Base-by-base conservation (phyloP, 768 basidiomycete species). In the Amanita pseudoporphyria region DNA sequence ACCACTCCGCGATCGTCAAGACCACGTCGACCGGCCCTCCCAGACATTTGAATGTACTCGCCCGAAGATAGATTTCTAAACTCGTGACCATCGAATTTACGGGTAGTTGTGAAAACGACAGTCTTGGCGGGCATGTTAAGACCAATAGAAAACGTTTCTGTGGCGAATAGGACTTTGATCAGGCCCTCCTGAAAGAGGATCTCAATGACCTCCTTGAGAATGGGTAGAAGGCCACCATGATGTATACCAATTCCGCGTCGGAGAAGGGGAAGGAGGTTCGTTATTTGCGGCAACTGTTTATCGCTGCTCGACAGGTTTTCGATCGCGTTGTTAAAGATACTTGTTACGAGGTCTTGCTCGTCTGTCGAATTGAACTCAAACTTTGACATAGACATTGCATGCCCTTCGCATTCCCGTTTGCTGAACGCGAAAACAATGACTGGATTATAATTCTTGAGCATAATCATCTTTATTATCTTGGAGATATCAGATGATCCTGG, bases 111-210 rank as follows among this genome's bases (percentile, higher is more conserved):
- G 71, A 99, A 99, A 19, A 99, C 95, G 42, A 99, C 96, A 3
- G 96, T 98, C 71, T 97, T 98, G 14, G 96, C 96, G 9, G 96
- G 96, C 96, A 99, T 99, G 67, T 99, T 99, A 38, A 99, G 73
- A 32, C 90, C 92, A 52, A 96, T 96, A 13, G 94, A 95, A 68
- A 97, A 97, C 0, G 96, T 99, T 68, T 99, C 96, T 0, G 96
- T 99, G 6, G 96, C 96, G 60, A 98, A 99, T 35, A 99, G 78
- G 28, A 92, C 93, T 64, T 99, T 99, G 71, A 98, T 92, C 39
- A 98, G 74, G 9, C 95, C 94, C 60, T 98, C 94, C 63, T 97
- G 94, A 71, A 99, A 99, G 37, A 99, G 77, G 51, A 99, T 96
- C 64, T 99, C 96, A 64, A 99, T 97, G 42, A 97, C 93, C 63